A percentile compares a stretch with the other conserved stretches of the same genome.
These are phyloP conservation scores for Fusarium camptoceras DNA, from an alignment of 2,329 filamentous ascomycete genomes.

Conservation along the genomic window DNA sequence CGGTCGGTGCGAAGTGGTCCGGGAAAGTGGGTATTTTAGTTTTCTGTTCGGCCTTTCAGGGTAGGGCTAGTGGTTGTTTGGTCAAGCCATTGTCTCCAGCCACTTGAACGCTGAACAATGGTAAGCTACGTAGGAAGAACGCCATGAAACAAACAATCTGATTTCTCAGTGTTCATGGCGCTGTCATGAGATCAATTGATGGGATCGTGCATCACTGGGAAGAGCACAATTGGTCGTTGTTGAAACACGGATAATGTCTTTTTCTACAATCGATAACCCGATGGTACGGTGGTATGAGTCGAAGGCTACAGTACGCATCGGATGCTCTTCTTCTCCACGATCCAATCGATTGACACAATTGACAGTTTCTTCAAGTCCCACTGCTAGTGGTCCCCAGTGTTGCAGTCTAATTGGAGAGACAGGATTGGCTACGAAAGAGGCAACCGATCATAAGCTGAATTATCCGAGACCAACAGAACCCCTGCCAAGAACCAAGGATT, in stretches of 20 bases:
- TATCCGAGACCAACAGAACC: not conserved
- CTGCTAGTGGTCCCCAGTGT: not conserved
- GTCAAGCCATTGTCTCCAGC: constrained; percentile 3
- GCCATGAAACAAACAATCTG: not conserved
- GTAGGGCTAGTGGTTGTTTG: constrained; percentile 21
- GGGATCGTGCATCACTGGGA: no score
- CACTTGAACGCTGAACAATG: constrained; percentile 2
- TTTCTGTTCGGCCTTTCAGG: not conserved
- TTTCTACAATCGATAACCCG: no score
- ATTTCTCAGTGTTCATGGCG: not conserved
- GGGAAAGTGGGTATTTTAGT: constrained; percentile 31
- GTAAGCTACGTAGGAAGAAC: not conserved
- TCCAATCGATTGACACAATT: not conserved
- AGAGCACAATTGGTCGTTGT: not conserved
- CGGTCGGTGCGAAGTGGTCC: constrained; percentile 18
- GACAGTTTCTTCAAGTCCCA: not conserved
- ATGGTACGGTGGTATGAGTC: no score
- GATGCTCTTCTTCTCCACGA: no score
- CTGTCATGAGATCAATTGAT: not conserved
- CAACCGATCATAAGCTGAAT: not conserved
- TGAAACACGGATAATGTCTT: not conserved
- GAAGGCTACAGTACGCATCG: no score
- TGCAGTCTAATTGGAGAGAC: not conserved
- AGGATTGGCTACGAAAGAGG: not conserved
- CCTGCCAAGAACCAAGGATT: not conserved